These are phyloP conservation scores for Sophora flavescens DNA, from an alignment of 306 rosid species.

Conservation along the genomic window DNA sequence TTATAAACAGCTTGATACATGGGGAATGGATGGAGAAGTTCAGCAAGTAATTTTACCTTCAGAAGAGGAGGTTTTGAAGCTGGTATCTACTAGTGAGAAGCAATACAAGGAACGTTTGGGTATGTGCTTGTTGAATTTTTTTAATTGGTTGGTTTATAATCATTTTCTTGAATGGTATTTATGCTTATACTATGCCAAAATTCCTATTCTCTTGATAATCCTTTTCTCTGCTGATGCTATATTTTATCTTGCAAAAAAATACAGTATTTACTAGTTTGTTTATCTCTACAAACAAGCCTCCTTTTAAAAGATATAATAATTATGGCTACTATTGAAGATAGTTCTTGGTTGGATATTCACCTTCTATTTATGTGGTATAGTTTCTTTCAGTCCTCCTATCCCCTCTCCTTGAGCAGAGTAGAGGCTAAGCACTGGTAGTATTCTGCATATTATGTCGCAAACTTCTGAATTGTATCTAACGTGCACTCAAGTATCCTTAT, in stretches of 20 bases:
- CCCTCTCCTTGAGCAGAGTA: slow-evolving; percentile 20
- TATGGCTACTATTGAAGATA: neutral
- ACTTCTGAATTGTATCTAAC: slow-evolving; percentile 28
- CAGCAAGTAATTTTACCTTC: slow-evolving; percentile 72
- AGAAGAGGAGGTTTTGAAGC: slow-evolving; percentile 66
- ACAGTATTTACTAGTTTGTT: slow-evolving; percentile 32
- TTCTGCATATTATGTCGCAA: slow-evolving; percentile 33
- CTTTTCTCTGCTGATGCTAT: slow-evolving; percentile 39
- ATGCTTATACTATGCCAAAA: neutral
- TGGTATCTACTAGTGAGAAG: slow-evolving; percentile 71
- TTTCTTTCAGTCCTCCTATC: slow-evolving; percentile 32
- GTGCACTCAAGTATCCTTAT: slow-evolving; percentile 8
- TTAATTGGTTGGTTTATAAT: slow-evolving; percentile 22
- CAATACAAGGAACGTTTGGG: slow-evolving; percentile 64
- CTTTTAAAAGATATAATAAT: slow-evolving; percentile 18
- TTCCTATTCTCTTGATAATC: slow-evolving; percentile 32
- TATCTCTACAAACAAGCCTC: slow-evolving; percentile 27
- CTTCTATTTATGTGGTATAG: slow-evolving; percentile 23
- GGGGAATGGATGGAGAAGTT: slow-evolving; percentile 91
- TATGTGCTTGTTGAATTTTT: slow-evolving; percentile 45
- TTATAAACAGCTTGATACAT: slow-evolving; percentile 66
- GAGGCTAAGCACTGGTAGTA: slow-evolving; percentile 25
- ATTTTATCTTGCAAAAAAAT: slow-evolving; percentile 16
- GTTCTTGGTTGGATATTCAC: slow-evolving; percentile 24
- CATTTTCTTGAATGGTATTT: neutral